Evolutionary conservation across 2,329 filamentous ascomycete genomes (phyloP).

Genomic region (Exophiala mesophila): DNA sequence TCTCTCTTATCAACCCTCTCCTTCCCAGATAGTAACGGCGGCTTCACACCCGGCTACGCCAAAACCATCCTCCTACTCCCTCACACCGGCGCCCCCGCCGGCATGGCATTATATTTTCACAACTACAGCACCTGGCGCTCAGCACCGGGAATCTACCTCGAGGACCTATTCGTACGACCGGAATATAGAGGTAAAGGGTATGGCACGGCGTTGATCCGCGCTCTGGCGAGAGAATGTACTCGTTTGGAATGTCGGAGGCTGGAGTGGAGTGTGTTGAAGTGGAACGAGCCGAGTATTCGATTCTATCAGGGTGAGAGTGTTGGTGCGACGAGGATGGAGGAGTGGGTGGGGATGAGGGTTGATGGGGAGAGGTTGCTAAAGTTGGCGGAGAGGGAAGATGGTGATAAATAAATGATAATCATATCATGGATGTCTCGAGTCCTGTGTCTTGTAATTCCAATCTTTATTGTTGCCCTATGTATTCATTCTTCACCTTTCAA

Average conservation of each 20-base stretch:
- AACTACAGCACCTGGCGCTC: slow-evolving; percentile 93
- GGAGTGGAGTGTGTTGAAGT: slow-evolving; percentile 88
- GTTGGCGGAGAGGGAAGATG: slow-evolving; percentile 32
- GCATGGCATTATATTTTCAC: slow-evolving; percentile 89
- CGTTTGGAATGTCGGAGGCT: slow-evolving; percentile 68
- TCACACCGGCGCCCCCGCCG: slow-evolving; percentile 45
- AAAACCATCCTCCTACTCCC: slow-evolving; percentile 66
- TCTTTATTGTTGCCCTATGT: too few relatives aligned
- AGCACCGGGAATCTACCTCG: slow-evolving; percentile 83
- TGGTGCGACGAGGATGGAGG: slow-evolving; percentile 42
- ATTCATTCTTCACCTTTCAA: neutral
- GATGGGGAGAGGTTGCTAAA: slow-evolving; percentile 41
- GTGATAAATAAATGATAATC: slow-evolving; percentile 2
- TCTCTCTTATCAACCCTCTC: slow-evolving; percentile 70
- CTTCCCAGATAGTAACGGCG: slow-evolving; percentile 54
- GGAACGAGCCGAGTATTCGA: slow-evolving; percentile 84
- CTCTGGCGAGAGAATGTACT: slow-evolving; percentile 73
- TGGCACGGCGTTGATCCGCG: slow-evolving; percentile 68
- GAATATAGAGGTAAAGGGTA: slow-evolving; percentile 70
- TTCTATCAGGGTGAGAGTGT: slow-evolving; percentile 60
- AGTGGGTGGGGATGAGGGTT: slow-evolving; percentile 49
- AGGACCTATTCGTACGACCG: slow-evolving; percentile 81
- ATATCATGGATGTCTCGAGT: too few relatives aligned
- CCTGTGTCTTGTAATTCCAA: too few relatives aligned
- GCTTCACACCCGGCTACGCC: slow-evolving; percentile 53